Evolutionary conservation across 768 basidiomycete genomes (phyloP).

Genomic region (Clavaria fumosa): DNA sequence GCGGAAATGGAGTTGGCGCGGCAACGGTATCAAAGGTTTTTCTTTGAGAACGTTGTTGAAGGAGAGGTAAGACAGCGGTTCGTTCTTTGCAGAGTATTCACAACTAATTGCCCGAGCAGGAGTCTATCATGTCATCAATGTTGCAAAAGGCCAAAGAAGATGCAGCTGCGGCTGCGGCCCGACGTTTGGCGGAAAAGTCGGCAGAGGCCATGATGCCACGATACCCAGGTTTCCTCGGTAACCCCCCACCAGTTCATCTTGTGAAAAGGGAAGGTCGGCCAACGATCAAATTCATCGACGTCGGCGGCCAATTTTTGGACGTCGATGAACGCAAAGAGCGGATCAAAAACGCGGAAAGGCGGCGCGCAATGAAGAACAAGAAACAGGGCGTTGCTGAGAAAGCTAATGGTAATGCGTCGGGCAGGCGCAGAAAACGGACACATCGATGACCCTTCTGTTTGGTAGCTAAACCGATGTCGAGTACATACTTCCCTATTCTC

Average conservation of each 20-base stretch:
- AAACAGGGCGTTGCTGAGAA: constrained; percentile 15
- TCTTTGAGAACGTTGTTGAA: constrained; percentile 70
- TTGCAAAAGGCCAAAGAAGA: constrained; percentile 33
- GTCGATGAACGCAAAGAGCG: constrained; percentile 35
- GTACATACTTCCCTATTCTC: too few species aligned
- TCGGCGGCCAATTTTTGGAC: constrained; percentile 57
- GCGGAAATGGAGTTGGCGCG: constrained; percentile 41
- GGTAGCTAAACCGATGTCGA: too few species aligned
- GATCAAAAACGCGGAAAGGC: constrained; percentile 33
- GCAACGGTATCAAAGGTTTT: constrained; percentile 52
- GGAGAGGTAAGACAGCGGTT: constrained; percentile 31
- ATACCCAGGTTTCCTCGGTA: constrained; percentile 24
- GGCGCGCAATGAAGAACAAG: constrained; percentile 19
- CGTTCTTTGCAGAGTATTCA: not conserved
- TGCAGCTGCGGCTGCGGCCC: constrained; percentile 24
- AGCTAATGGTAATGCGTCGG: too few species aligned
- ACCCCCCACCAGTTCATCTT: constrained; percentile 22
- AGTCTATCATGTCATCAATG: constrained; percentile 42
- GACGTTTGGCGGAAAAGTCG: too few species aligned
- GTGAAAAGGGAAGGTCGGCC: constrained; percentile 31
- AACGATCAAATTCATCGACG: constrained; percentile 52
- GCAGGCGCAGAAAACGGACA: too few species aligned
- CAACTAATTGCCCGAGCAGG: constrained; percentile 23
- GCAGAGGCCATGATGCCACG: constrained; percentile 26
- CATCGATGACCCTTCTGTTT: too few species aligned